These are phyloP conservation scores for Butyriboletus appendiculatus DNA, from an alignment of 1,284 basidiomycete genomes.

Conservation along the genomic window DNA sequence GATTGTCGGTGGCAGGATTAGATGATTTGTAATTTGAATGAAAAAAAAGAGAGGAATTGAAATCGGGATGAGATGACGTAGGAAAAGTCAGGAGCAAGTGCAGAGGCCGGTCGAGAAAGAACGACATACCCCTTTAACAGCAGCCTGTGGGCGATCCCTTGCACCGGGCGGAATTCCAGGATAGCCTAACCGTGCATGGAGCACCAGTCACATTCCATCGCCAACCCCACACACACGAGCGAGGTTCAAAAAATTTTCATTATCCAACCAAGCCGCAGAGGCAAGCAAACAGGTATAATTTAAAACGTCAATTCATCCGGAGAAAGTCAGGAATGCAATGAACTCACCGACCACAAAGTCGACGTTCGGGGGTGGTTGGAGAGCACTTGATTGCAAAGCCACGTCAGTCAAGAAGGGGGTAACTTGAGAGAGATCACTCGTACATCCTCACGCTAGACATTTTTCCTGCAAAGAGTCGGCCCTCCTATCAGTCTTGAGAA, in stretches of 20 bases:
- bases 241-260: neutral
- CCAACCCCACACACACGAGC: neutral
- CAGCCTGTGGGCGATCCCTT: conserved; percentile 70
- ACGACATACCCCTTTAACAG: conserved; percentile 74
- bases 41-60: conserved; percentile 6
- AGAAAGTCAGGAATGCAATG: neutral
- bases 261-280: neutral
- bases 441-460: conserved; percentile 36
- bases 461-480: neutral
- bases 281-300: conserved; percentile 5
- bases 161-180: conserved; percentile 77
- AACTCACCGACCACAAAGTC: conserved; percentile 76
- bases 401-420: conserved; percentile 2
- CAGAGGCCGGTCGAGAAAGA: neutral
- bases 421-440: conserved; percentile 7
- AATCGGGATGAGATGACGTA: neutral
- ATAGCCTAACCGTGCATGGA: conserved; percentile 55
- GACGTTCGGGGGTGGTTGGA: conserved; percentile 80
- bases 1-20: neutral
- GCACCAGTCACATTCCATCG: neutral
- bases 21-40: neutral
- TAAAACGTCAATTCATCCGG: conserved; percentile 5
- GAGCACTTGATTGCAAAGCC: conserved; percentile 46
- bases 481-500: neutral
- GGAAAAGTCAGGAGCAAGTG: conserved; percentile 5